Base-by-base conservation (phyloP, 495 filamentous ascomycete genomes). In the Tetracladium marchalianum region DNA sequence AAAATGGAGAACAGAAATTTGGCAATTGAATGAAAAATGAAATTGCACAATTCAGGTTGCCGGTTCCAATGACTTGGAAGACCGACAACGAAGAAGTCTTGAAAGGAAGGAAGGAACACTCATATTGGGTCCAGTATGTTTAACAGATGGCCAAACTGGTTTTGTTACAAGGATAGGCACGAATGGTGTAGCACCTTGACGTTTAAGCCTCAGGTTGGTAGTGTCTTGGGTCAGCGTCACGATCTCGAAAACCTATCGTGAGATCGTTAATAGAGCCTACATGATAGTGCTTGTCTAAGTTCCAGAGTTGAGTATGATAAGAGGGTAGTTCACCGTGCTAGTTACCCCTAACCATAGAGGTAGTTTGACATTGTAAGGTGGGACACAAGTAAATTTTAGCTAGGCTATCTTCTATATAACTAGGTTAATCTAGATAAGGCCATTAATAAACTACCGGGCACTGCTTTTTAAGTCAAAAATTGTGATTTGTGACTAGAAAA, bases 281-380 rank as follows among this genome's bases (percentile, higher is more conserved):
- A 52, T 55, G 41, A 60, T 55, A 12, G 55, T 55, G 41, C 52
- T 60, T 18, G 46, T 58, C 52, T 46, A 60, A 15, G 57, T 35
- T 31, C 43, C 57, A 3, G 37, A 2, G 52, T 49, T 55, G 22
- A 60, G 46, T 0, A 54, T 60, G 0, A 60, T 48, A 11, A 54
- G 42, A 9, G 57, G 57, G 39, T 50, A 60, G 37, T 61, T 39
- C 19, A 61, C 44, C 36, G 50, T 53, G 32, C 46, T 54, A 31
- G 55, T 58, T 15, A 52, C 52, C 11, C 52, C 44, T 11, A 41
- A 54, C 46, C 44, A 61, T 1, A 52, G 52, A 19, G 50, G 58
- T 1, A 61, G 12, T 47, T 54, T 46, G 37, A 61, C 49, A 41
- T 22, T 47, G 44, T 44, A 60, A 11, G 54, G 55, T 15, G 52